Evolutionary conservation across 352 stramenopile species (phyloP).

Genomic region (Hyaloperonospora arabidopsidis): DNA sequence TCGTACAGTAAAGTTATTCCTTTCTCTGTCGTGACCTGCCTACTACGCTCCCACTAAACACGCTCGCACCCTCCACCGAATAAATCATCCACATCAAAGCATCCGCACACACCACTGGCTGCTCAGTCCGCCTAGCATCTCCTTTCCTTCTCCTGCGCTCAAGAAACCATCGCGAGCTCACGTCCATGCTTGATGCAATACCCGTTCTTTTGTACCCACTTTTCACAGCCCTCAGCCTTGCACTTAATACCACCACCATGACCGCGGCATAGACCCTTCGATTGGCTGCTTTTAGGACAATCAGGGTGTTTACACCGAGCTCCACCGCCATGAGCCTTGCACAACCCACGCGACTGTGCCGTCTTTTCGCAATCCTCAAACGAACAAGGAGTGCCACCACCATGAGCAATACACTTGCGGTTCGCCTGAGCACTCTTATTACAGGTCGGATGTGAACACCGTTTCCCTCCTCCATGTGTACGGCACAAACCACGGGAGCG

Average conservation of each 20-base stretch:
- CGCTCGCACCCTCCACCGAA: constrained; percentile 22
- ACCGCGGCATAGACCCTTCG: constrained; percentile 70
- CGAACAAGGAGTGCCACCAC: constrained; percentile 75
- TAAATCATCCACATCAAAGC: constrained; percentile 33
- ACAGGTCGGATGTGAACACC: constrained; percentile 73
- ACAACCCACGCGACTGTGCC: constrained; percentile 72
- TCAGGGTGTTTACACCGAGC: constrained; percentile 79
- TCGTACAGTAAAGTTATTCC: background rate
- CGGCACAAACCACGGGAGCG: constrained; percentile 68
- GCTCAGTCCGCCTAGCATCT: constrained; percentile 4
- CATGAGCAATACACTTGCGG: constrained; percentile 83
- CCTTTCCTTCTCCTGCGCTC: too few species aligned
- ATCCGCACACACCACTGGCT: constrained; percentile 6
- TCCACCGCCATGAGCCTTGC: constrained; percentile 77
- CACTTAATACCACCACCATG: constrained; percentile 83
- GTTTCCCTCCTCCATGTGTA: constrained; percentile 70
- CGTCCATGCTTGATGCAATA: constrained; percentile 87
- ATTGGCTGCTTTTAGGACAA: constrained; percentile 81
- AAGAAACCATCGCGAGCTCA: constrained; percentile 58
- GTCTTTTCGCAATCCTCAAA: constrained; percentile 85
- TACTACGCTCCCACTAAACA: constrained; percentile 8
- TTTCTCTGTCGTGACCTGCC: constrained; percentile 10
- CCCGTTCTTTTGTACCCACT: constrained; percentile 86
- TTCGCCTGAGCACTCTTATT: constrained; percentile 86
- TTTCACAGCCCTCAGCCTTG: constrained; percentile 79